These are phyloP conservation scores for Neophaeococcomyces aloes DNA, from an alignment of 2,329 filamentous ascomycete species.

Conservation along the genomic window DNA sequence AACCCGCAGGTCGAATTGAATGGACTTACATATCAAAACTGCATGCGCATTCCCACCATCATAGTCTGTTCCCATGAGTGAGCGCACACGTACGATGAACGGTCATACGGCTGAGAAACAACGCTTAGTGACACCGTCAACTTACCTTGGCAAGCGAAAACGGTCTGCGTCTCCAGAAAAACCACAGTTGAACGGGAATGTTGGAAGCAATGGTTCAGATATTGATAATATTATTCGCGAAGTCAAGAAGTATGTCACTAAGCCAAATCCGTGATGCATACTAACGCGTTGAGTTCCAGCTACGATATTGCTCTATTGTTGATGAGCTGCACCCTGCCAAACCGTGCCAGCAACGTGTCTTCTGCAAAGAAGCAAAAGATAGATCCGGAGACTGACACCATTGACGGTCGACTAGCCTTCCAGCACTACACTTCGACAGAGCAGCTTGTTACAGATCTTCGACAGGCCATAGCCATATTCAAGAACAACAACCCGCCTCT, in stretches of 20 bases:
- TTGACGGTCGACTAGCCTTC: constrained; percentile 2
- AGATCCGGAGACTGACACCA: constrained; percentile 5
- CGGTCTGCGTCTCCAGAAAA: constrained; percentile 17
- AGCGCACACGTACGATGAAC: constrained; percentile 3
- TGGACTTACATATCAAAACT: no score
- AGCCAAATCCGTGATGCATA: background rate
- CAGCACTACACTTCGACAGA: background rate
- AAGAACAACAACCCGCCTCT: background rate
- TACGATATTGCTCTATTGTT: constrained; percentile 36
- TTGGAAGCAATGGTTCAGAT: background rate
- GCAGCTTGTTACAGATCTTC: constrained; percentile 1
- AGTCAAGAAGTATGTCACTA: constrained; percentile 1
- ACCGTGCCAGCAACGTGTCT: constrained; percentile 16
- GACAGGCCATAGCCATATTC: background rate
- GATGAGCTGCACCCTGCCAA: constrained; percentile 30
- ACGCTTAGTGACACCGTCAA: constrained; percentile 1
- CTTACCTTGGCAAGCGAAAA: constrained; percentile 19
- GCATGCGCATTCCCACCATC: no score
- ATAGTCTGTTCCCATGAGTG: background rate
- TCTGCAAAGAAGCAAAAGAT: constrained; percentile 7
- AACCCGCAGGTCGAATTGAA: no score
- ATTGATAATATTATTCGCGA: constrained; percentile 4
- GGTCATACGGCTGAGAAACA: constrained; percentile 2
- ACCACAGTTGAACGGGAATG: background rate
- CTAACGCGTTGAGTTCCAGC: constrained; percentile 20